Conservation (phyloP, 2,329 filamentous ascomycete genomes). For the Zymoseptoria brevis region DNA sequence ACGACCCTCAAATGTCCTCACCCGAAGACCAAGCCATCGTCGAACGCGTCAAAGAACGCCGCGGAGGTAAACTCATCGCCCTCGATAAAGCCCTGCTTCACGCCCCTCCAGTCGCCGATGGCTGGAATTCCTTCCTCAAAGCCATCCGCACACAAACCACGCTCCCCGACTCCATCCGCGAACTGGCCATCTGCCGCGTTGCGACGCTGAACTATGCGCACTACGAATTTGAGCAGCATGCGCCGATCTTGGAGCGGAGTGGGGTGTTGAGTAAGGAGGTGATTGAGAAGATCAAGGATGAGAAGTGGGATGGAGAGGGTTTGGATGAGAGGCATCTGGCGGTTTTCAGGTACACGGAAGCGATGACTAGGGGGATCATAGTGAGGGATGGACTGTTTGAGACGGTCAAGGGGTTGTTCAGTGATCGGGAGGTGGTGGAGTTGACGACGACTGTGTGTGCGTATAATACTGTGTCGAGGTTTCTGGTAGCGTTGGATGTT, state of each 20-base stretch:
- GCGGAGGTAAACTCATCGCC: constrained; percentile 44
- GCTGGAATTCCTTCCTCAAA: constrained; percentile 51
- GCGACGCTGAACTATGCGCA: constrained; percentile 72
- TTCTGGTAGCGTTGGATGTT: constrained; percentile 71
- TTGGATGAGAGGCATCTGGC: constrained; percentile 58
- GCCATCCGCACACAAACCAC: constrained; percentile 48
- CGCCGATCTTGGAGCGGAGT: constrained; percentile 58
- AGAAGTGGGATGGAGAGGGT: constrained; percentile 31
- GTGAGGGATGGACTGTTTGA: constrained; percentile 64
- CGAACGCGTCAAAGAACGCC: constrained; percentile 43
- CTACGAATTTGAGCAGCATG: constrained; percentile 80
- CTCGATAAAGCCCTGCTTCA: constrained; percentile 46
- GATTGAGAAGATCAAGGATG: constrained; percentile 37
- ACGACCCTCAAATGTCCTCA: constrained; percentile 41
- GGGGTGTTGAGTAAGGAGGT: constrained; percentile 49
- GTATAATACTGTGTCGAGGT: constrained; percentile 80
- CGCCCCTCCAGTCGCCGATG: constrained; percentile 48
- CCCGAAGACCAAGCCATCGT: constrained; percentile 45
- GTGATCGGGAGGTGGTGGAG: constrained; percentile 68
- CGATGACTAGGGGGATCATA: constrained; percentile 68
- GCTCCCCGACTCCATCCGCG: constrained; percentile 50
- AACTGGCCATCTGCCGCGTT: constrained; percentile 73
- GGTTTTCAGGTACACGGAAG: constrained; percentile 67
- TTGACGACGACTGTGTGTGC: constrained; percentile 60
- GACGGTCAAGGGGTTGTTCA: constrained; percentile 53